Evolutionary conservation across 140 eudicot species (phyloP), one percentile per base, ranked within the genome.

Genomic region (Cichorium intybus): DNA sequence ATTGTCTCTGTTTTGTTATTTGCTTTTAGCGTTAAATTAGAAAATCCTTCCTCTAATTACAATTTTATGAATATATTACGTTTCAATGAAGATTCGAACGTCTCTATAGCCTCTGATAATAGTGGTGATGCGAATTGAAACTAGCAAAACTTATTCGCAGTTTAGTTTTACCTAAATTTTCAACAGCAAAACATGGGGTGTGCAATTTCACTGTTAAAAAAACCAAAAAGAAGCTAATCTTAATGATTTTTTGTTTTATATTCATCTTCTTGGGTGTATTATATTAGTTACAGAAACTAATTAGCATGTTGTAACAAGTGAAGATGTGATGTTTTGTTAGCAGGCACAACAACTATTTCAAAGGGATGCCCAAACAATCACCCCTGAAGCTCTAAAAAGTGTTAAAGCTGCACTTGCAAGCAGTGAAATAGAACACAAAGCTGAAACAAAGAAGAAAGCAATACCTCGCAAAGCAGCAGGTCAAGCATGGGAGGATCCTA

Each of bases 381-480:
- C 95, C 31, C 89, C 89, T 37, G 95, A 85, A 74, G 95, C 95
- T 57, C 67, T 85, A 21, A 80, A 87, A 75, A 87, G 88, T 68
- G 91, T 87, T 10, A 84, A 87, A 69, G 92, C 92, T 75, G 88
- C 95, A 27, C 88, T 84, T 22, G 95, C 95, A 29, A 87, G 79
- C 71, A 84, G 92, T 56, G 92, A 87, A 63, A 71, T 79, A 23
- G 88, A 84, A 58, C 88, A 87, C 66, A 87, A 84, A 72, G 84
- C 92, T 2, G 92, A 87, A 70, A 71, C 85, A 7, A 90, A 86
- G 62, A 90, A 86, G 93, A 90, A 84, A 77, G 84, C 97, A 1
- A 20, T 90, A 55, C 97, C 97, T 62, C 82, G 95, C 45, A 90
- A 82, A 78, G 97, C 97, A 29, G 97, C 97, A 21, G 97, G 97